These are phyloP conservation scores for Psilocybe cubensis DNA, from an alignment of 768 basidiomycete species.

Conservation along the genomic window DNA sequence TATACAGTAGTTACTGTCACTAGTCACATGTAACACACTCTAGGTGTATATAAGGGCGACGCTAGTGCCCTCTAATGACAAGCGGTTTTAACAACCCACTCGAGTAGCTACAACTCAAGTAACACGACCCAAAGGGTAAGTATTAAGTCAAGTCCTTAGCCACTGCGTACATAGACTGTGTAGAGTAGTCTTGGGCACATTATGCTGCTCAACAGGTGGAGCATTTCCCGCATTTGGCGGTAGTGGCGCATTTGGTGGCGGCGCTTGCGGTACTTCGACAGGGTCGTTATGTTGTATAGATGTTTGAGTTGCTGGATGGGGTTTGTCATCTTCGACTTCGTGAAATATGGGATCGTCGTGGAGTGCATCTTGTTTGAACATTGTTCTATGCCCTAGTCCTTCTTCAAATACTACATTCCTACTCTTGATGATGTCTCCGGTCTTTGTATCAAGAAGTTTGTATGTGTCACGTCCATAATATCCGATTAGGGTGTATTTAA, in stretches of 20 bases:
- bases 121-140: no score
- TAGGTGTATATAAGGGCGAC: no score
- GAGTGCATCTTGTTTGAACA: constrained; percentile 2
- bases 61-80: no score
- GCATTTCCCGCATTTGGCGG: neutral
- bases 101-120: no score
- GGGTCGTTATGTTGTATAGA: neutral
- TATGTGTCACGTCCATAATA: constrained; percentile 14
- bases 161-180: no score
- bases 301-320: neutral
- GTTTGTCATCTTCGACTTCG: constrained; percentile 1
- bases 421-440: constrained; percentile 8
- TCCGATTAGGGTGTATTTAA: constrained; percentile 12
- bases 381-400: constrained; percentile 16
- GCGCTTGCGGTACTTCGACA: neutral
- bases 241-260: neutral
- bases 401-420: constrained; percentile 19
- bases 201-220: no score
- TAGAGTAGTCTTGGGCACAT: no score
- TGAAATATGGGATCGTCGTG: neutral
- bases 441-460: constrained; percentile 14
- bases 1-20: no score
- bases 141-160: no score
- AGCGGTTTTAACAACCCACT: no score
- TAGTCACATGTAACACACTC: no score